These are phyloP conservation scores for Aspergillus ibericus DNA, from an alignment of 2,329 filamentous ascomycete genomes.

Conservation along the genomic window DNA sequence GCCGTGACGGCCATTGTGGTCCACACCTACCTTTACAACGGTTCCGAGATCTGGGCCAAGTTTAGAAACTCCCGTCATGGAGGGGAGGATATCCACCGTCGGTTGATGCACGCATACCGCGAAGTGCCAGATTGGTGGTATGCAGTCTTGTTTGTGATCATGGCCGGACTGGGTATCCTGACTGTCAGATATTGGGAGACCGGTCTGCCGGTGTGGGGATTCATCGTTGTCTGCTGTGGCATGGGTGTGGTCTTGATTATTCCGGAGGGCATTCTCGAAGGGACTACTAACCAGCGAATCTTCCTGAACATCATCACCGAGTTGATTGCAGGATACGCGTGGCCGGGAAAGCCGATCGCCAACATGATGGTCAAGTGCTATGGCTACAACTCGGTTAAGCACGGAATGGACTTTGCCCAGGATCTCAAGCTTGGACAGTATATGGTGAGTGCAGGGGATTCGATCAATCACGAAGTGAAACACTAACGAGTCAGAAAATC, in stretches of 20 bases:
- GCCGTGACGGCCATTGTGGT: conserved; percentile 36
- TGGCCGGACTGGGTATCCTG: conserved; percentile 37
- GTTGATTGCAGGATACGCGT: conserved; percentile 35
- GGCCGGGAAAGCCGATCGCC: conserved; percentile 37
- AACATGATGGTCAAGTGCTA: conserved; percentile 39
- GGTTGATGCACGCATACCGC: conserved; percentile 62
- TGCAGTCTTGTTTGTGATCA: conserved; percentile 29
- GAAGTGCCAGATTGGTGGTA: conserved; percentile 68
- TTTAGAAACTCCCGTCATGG: conserved; percentile 31
- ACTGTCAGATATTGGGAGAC: conserved; percentile 36
- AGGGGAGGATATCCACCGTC: conserved; percentile 64
- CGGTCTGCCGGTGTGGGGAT: conserved; percentile 41
- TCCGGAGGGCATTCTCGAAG: conserved; percentile 41
- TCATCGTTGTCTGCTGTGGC: conserved; percentile 39
- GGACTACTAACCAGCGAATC: conserved; percentile 30
- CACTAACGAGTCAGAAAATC: conserved; percentile 21
- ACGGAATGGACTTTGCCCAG: conserved; percentile 34
- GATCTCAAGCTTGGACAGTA: conserved; percentile 37
- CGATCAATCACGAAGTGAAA: fast-evolving
- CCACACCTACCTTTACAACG: conserved; percentile 37
- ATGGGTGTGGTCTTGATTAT: conserved; percentile 42
- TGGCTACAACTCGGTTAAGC: conserved; percentile 36
- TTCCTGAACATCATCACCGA: conserved; percentile 37
- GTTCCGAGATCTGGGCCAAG: conserved; percentile 35
- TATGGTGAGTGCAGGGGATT: conserved; percentile 20